These are phyloP conservation scores for Tillandsia leiboldiana DNA, from an alignment of 176 grass and related monocot genomes.

Conservation along the genomic window DNA sequence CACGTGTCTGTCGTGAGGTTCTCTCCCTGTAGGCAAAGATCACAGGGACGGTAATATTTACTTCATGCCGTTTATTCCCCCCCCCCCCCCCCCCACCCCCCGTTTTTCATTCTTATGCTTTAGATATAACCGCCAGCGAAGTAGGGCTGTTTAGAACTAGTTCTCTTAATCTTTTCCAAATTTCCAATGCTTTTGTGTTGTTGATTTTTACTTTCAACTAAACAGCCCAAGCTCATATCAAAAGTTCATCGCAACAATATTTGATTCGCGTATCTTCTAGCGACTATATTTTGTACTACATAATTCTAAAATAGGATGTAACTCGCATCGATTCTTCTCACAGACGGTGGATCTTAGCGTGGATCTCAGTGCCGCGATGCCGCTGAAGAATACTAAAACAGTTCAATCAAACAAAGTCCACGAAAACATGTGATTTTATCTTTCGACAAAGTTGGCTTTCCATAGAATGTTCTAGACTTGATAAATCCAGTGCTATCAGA, in stretches of 20 bases:
- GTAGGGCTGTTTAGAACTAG: not conserved
- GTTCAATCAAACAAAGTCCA: no score
- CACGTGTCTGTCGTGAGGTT: constrained; percentile 67
- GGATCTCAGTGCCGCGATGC: constrained; percentile 86
- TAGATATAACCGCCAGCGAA: not conserved
- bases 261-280: not conserved
- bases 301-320: not conserved
- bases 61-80: not conserved
- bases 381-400: constrained; percentile 40
- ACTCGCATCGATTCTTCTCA: not conserved
- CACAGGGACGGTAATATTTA: constrained; percentile 54
- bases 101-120: not conserved
- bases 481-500: no score
- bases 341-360: constrained; percentile 68
- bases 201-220: no score
- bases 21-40: constrained; percentile 86
- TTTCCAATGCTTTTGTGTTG: no score
- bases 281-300: not conserved
- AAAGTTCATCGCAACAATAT: not conserved
- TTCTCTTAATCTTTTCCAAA: no score
- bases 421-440: no score
- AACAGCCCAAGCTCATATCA: no score
- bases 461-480: no score
- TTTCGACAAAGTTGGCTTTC: no score
- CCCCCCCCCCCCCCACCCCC: no score